phyloP scores from a whole-genome alignment of 1,284 basidiomycete genomes.

The Schizophyllum amplum region DNA sequence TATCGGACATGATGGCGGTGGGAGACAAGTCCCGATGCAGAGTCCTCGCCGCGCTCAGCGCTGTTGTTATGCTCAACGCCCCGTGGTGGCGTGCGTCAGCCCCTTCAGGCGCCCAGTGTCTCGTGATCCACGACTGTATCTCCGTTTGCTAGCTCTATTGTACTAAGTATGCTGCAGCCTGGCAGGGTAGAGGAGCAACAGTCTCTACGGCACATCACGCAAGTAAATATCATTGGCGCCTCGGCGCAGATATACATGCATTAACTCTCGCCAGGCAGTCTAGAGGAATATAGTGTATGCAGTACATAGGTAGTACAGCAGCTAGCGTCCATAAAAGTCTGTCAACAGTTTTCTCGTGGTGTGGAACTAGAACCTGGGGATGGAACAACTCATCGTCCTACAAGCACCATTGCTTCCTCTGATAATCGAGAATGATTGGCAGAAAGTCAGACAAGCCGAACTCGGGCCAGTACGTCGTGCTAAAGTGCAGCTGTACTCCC shows the following conservation, averaged over 20 bases:
- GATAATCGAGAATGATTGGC: conserved; percentile 81
- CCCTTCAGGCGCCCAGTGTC: neutral
- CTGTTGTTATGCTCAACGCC: neutral
- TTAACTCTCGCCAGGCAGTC: no score
- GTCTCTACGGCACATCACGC: no score
- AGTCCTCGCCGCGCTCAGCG: neutral
- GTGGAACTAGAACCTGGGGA: no score
- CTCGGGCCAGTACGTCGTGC: conserved; percentile 89
- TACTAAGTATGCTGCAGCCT: no score
- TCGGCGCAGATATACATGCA: no score
- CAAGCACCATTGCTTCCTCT: conserved; percentile 57
- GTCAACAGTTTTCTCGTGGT: no score
- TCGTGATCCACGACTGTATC: neutral
- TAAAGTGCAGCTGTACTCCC: conserved; percentile 87
- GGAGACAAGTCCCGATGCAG: neutral
- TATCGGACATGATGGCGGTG: neutral
- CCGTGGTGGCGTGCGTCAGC: neutral
- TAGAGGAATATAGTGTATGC: no score
- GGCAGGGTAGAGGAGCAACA: no score
- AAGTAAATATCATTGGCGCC: no score
- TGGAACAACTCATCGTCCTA: no score
- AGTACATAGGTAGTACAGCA: no score
- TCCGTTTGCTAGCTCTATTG: neutral
- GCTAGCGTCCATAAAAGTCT: no score
- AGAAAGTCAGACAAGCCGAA: conserved; percentile 86